Percentiles rank a stretch among this genome's conserved stretches.
Conservation (phyloP, 805 yeast species). For the Candida parachauliodes region DNA sequence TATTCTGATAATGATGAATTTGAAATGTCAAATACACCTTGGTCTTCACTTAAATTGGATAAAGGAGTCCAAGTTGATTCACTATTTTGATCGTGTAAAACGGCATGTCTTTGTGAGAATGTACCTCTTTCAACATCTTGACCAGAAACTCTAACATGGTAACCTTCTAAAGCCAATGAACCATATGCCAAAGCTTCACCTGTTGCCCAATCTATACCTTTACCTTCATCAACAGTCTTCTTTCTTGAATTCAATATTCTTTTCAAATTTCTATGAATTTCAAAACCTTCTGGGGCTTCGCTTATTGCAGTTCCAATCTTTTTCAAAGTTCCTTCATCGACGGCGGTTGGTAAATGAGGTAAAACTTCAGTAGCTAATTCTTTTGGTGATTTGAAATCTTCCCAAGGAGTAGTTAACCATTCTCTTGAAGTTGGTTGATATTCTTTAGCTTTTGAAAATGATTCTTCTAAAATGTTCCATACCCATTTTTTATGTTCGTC, state of each 20-base stretch:
- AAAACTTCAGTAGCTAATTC: conserved; percentile 93
- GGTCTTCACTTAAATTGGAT: conserved; percentile 71
- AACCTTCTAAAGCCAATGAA: conserved; percentile 86
- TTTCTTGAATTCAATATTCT: conserved; percentile 87
- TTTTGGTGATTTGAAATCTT: conserved; percentile 95
- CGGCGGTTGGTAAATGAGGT: conserved; percentile 95
- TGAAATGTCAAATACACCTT: conserved; percentile 81
- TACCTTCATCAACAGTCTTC: conserved; percentile 83
- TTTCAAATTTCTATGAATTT: conserved; percentile 91
- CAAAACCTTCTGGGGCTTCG: conserved; percentile 82
- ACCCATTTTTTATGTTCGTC: conserved; percentile 98
- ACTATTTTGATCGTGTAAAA: conserved; percentile 89
- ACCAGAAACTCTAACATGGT: conserved; percentile 95
- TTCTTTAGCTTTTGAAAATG: conserved; percentile 83
- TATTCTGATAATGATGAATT: conserved; percentile 97
- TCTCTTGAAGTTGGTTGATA: conserved; percentile 89
- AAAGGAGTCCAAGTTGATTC: conserved; percentile 85
- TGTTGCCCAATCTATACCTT: conserved; percentile 98
- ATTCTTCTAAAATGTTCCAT: conserved; percentile 89
- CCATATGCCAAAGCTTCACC: conserved; percentile 99
- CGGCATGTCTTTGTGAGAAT: conserved; percentile 98
- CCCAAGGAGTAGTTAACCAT: conserved; percentile 99
- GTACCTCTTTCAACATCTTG: conserved; percentile 99
- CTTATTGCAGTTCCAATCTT: conserved; percentile 77
- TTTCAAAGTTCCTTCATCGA: conserved; percentile 65